Percentiles rank a stretch among this genome's conserved stretches.
These are phyloP conservation scores for Sphagnum magellanicum DNA, from an alignment of 228 moss, liverwort and hornwort genomes.

Conservation along the genomic window DNA sequence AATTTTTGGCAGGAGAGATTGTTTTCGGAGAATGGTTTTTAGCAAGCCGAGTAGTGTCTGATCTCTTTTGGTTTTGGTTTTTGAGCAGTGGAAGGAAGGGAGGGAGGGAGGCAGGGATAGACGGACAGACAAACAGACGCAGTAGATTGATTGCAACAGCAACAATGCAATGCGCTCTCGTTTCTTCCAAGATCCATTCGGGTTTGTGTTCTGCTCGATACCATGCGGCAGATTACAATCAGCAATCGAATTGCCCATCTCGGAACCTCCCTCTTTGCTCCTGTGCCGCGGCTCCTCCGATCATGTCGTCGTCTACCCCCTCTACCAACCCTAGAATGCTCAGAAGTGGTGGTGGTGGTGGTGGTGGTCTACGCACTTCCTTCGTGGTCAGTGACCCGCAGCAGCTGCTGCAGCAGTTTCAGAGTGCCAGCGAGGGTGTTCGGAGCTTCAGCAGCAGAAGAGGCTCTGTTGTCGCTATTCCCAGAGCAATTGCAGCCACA, in stretches of 20 bases:
- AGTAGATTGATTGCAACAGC: too few species aligned
- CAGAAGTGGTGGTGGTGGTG: constrained; percentile 16
- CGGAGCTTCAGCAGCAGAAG: constrained; percentile 18
- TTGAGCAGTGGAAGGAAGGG: too few species aligned
- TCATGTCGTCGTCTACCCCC: constrained; percentile 3
- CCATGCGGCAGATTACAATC: constrained; percentile 15
- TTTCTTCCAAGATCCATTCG: constrained; percentile 28
- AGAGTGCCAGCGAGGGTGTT: constrained; percentile 15
- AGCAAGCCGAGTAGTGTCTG: too few species aligned
- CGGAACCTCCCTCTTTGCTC: constrained; percentile 16
- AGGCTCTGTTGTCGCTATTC: constrained; percentile 17
- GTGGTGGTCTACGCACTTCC: too few species aligned
- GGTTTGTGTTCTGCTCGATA: constrained; percentile 22
- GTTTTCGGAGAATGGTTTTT: too few species aligned
- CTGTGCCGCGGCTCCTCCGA: constrained; percentile 15
- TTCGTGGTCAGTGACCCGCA: too few species aligned
- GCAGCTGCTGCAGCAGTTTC: background rate
- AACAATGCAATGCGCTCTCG: constrained; percentile 56
- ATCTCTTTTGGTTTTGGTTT: too few species aligned
- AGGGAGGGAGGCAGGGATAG: too few species aligned
- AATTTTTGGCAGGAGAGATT: too few species aligned
- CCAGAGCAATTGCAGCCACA: constrained; percentile 51
- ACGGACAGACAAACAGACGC: too few species aligned
- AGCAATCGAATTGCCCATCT: constrained; percentile 8
- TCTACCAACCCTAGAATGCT: constrained; percentile 17